Evolutionary conservation across 108 stramenopile genomes (phyloP), one percentile per base, ranked within the genome.

Genomic region (Chaetoceros tenuissimus): DNA sequence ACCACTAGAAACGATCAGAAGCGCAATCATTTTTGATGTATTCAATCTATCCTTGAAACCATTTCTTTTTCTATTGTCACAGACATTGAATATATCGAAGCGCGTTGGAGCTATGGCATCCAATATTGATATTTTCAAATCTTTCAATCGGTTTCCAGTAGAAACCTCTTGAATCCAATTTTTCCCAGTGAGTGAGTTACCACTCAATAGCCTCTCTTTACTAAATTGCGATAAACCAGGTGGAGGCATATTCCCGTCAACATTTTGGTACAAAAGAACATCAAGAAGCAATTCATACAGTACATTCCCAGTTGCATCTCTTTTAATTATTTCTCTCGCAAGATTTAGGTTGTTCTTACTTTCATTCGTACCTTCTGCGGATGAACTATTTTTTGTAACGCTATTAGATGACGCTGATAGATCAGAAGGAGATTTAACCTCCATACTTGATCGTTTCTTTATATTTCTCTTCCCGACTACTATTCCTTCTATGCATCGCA

Each of bases 51-150:
- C 21, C 13, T 55, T 0, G 1, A 34, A 19, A 28, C 51, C 19
- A 21, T 23, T 18, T n/a, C 17, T 26, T 46, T 21, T 48, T 48
- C 52, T 20, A 57, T 59, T n/a, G 46, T 40, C 60, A 79, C 27
- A 61, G 48, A 71, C 84, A 91, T 24, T 87, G 31, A 1, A 75
- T 71, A 57, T 63, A 74, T 55, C 63, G 61, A 25, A n/a, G n/a
- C 79, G 57, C 61, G 73, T 73, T 0, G 87, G 87, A 22, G 87
- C 79, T 44, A 89, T 71, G 60, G 82, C 72, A 47, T 89, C 84
- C 44, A 89, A 50, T 20, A 72, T 20, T 17, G 67, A 31, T 3
- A 72, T 21, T 57, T 77, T 83, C 52, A 80, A 49, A 30, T 80
- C 62, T 31, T 3, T 31, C 53, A 74, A 70, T 28, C 64, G 68